phyloP scores from a whole-genome alignment of 2,329 filamentous ascomycete species.

The Ceratocystis papillata region DNA sequence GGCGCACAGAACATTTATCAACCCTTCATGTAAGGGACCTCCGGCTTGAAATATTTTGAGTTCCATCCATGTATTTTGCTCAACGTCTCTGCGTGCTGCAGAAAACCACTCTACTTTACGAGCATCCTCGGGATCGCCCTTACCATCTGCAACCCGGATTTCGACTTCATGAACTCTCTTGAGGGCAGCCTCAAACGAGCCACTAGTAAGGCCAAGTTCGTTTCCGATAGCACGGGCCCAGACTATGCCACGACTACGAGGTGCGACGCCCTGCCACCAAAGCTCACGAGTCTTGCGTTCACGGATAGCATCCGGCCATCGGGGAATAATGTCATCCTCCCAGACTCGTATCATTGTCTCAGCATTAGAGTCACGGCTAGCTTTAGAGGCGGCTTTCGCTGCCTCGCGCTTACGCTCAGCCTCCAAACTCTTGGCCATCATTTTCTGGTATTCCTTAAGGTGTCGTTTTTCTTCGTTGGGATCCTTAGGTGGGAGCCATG shows the following conservation, averaged over 20 bases:
- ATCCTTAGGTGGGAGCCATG: slow-evolving; percentile 77
- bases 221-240: slow-evolving; percentile 66
- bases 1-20: slow-evolving; percentile 64
- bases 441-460: slow-evolving; percentile 71
- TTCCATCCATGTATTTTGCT: slow-evolving; percentile 56
- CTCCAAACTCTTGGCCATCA: slow-evolving; percentile 58
- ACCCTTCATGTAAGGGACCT: slow-evolving; percentile 54
- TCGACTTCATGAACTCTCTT: slow-evolving; percentile 55
- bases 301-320: slow-evolving; percentile 60
- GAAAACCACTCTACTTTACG: slow-evolving; percentile 50
- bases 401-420: slow-evolving; percentile 50
- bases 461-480: slow-evolving; percentile 86
- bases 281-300: slow-evolving; percentile 62
- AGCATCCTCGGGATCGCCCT: slow-evolving; percentile 44
- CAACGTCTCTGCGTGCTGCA: slow-evolving; percentile 53
- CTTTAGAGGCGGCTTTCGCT: slow-evolving; percentile 41
- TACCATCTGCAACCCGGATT: slow-evolving; percentile 42
- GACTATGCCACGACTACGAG: slow-evolving; percentile 55
- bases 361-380: slow-evolving; percentile 44
- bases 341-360: slow-evolving; percentile 52
- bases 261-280: slow-evolving; percentile 72
- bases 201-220: slow-evolving; percentile 54
- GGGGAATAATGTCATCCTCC: slow-evolving; percentile 65
- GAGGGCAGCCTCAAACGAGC: slow-evolving; percentile 61
- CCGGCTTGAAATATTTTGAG: slow-evolving; percentile 59